A percentile compares a stretch with the other conserved stretches of the same genome.
Conservation (phyloP, 768 basidiomycete species). For the Boletus insuetus region DNA sequence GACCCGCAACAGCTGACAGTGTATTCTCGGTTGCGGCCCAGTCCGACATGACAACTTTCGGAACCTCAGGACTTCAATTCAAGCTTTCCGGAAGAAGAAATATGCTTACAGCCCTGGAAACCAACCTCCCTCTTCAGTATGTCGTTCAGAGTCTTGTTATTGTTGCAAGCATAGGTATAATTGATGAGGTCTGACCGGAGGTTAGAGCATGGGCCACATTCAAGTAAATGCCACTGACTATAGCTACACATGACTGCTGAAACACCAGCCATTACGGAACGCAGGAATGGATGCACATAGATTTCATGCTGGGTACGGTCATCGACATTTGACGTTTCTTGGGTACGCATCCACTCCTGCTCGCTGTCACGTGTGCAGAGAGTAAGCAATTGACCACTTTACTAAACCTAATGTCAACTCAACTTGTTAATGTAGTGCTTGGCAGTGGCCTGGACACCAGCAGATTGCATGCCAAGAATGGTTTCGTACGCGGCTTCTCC, state of each 20-base stretch:
- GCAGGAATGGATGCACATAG: conserved; percentile 55
- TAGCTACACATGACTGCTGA: conserved; percentile 68
- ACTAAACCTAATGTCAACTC: conserved; percentile 30
- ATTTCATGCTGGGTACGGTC: conserved; percentile 53
- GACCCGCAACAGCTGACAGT: conserved; percentile 55
- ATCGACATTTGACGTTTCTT: conserved; percentile 38
- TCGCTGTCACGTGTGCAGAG: conserved; percentile 21
- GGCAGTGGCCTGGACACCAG: conserved; percentile 85
- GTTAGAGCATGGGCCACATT: not conserved
- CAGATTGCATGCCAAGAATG: conserved; percentile 73
- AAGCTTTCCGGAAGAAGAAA: not conserved
- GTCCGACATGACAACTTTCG: conserved; percentile 53
- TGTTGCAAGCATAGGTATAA: conserved; percentile 62
- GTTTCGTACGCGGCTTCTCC: conserved; percentile 79
- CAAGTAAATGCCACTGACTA: conserved; percentile 26
- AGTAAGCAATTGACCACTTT: not conserved
- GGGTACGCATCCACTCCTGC: conserved; percentile 35
- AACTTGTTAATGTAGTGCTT: conserved; percentile 77
- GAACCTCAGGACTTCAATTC: not conserved
- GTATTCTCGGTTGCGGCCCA: conserved; percentile 56
- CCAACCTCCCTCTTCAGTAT: conserved; percentile 63
- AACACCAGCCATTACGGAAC: conserved; percentile 62
- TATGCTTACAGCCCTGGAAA: conserved; percentile 56
- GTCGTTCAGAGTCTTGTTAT: conserved; percentile 56
- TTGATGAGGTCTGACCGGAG: conserved; percentile 47